Evolutionary conservation across 2,329 filamentous ascomycete species (phyloP), one percentile per base, ranked within the genome.

Genomic region (Aspergillus aculeatinus): DNA sequence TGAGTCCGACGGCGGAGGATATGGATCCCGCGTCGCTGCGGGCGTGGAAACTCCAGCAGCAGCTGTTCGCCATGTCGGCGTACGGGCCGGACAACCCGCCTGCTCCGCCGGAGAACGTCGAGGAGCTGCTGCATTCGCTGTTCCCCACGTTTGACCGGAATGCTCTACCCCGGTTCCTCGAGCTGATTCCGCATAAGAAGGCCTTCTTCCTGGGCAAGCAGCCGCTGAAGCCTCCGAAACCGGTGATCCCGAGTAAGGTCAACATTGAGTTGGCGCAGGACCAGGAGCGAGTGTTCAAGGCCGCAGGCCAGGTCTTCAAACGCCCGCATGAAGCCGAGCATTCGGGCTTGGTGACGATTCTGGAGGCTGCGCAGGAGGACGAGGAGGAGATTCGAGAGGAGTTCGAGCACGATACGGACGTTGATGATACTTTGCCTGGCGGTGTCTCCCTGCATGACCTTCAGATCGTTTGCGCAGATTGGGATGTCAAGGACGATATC

Each of bases 181-280:
- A 92, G 61, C 81, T 98, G 5, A 86, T 99, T 39, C 91, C 91
- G 2, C 87, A 89, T 5, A 92, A 93, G 74, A 87, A 87, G 67
- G 89, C 92, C 1, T 83, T 87, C 57, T 94, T 90, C 76, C 83
- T 90, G 63, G 88, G 89, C 59, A 95, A 96, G 76, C 86, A 87
- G 44, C 92, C 93, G 0, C 65, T 82, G 1, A 96, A 92, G 75
- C 88, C 87, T 47, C 91, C 92, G 0, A 95, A 93, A 75, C 83
- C 91, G 16, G 82, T 98, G 3, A 84, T 92, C 5, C 92, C 92
- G 0, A 93, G 89, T 21, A 99, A 99, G 76, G 83, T 96, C 59
- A 92, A 87, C 62, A 82, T 99, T 14, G 95, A 99, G 62, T 80
- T 98, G 35, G 89, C 91, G 2, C 83, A 86, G 51, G 95, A 98